Conservation (phyloP, 129 eudicot genomes). For the Chrysanthemum makinoi region DNA sequence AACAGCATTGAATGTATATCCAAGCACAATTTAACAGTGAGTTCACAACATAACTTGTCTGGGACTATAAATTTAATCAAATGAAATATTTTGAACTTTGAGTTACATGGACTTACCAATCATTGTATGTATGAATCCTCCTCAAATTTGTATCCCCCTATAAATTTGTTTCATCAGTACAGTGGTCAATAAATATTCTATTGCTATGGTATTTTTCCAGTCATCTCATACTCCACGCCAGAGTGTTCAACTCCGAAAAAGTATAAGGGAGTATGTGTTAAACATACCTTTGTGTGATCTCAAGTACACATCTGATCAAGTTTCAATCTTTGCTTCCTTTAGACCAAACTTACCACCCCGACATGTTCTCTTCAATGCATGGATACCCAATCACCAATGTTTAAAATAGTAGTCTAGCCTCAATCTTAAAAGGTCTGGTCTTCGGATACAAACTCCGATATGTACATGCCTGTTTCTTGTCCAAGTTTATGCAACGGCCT, state of each 20-base stretch:
- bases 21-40: neutral
- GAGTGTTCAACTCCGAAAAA: neutral
- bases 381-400: neutral
- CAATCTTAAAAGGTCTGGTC: neutral
- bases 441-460: conserved; percentile 10
- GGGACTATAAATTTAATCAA: neutral
- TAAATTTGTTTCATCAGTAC: conserved; percentile 8
- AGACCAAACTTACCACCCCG: conserved; percentile 2
- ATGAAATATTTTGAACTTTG: neutral
- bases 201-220: neutral
- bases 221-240: neutral
- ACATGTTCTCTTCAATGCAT: neutral
- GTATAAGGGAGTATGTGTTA: conserved; percentile 10
- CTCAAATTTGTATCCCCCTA: neutral
- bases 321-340: conserved; percentile 4
- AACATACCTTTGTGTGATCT: conserved; percentile 13
- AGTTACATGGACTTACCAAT: neutral
- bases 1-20: neutral
- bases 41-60: neutral
- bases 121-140: conserved; percentile 8
- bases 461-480: neutral
- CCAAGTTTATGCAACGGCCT: neutral
- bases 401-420: neutral
- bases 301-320: conserved; percentile 12
- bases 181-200: conserved; percentile 8